These are phyloP conservation scores for Coniochaeta ligniaria DNA, from an alignment of 2,329 filamentous ascomycete species.

Conservation along the genomic window DNA sequence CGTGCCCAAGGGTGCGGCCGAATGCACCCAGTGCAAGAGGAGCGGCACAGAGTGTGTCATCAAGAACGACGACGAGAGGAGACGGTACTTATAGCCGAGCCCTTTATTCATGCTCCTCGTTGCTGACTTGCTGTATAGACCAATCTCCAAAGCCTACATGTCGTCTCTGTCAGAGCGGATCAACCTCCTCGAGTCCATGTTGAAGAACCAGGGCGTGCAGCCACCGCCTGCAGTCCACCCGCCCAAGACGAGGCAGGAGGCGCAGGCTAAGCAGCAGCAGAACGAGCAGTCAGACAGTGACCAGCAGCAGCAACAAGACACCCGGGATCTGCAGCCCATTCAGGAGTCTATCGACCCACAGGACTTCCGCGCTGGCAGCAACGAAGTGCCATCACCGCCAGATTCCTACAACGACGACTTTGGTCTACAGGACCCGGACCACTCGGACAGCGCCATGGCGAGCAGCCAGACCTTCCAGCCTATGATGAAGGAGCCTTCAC, in stretches of 20 bases:
- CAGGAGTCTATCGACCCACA: conserved; percentile 6
- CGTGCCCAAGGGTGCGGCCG: conserved; percentile 40
- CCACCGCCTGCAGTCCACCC: conserved; percentile 45
- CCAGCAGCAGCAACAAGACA: conserved; percentile 2
- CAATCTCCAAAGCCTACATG: conserved; percentile 52
- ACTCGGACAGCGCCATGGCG: conserved; percentile 11
- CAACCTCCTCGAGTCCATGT: conserved; percentile 41
- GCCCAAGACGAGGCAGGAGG: conserved; percentile 40
- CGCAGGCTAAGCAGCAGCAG: conserved; percentile 17
- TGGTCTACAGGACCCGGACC: conserved; percentile 16
- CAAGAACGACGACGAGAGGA: conserved; percentile 49
- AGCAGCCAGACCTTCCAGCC: conserved; percentile 14
- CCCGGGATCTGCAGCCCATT: neutral
- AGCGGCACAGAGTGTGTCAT: conserved; percentile 45
- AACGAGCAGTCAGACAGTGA: conserved; percentile 12
- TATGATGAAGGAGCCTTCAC: conserved; percentile 20
- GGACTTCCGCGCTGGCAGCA: conserved; percentile 1
- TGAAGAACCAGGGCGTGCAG: conserved; percentile 39
- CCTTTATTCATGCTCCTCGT: neutral
- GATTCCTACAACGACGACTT: conserved; percentile 26
- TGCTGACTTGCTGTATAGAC: conserved; percentile 25
- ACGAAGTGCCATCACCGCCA: conserved; percentile 20
- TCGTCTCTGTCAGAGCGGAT: conserved; percentile 48
- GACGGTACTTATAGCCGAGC: conserved; percentile 32
- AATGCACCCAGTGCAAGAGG: conserved; percentile 45